Evolutionary conservation across 2,329 filamentous ascomycete species (phyloP), one percentile per base, ranked within the genome.

Genomic region (Acephala macrosclerotiorum): DNA sequence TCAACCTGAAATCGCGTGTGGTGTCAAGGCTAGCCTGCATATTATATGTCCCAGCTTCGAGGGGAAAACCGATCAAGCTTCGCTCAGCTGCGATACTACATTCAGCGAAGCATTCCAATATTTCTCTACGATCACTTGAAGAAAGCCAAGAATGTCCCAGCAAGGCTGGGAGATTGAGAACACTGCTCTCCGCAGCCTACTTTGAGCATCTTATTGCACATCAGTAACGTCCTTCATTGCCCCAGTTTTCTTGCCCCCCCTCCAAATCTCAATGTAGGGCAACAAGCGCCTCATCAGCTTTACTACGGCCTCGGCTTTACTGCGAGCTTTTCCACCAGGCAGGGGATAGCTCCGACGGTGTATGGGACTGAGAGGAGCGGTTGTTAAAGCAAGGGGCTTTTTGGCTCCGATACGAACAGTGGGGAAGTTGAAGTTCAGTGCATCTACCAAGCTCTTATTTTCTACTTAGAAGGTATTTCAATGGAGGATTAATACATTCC

Each of bases 241-340:
- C 12, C 38, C 38, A 42, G 14, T 42, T n/a, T n/a, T n/a, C n/a
- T n/a, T n/a, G n/a, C n/a, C 51, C 16, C 33, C 25, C 51, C 61
- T 66, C 29, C 65, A 58, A 3, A 12, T 61, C 22, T 51, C 61
- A 42, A 64, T 66, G 65, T 64, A 49, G 47, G 18, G 38, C 5
- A 18, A 62, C 22, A 61, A 64, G 11, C 38, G 55, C 18, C 65
- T 38, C n/a, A 38, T 66, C 35, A 35, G 65, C 65, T n/a, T 51
- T 64, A n/a, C 42, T 66, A 7, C 61, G 58, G 9, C 64, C 61
- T 38, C 51, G 64, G 53, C 58, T 66, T 14, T 66, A 57, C 40
- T 64, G 57, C 33, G 65, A 66, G 60, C 65, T 66, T 33, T 66
- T 66, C 26, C 61, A 61, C 51, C 38, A 61, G 40, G 57, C 61